Conservation (phyloP, 305 asterid species). For the Andrographis paniculata region DNA sequence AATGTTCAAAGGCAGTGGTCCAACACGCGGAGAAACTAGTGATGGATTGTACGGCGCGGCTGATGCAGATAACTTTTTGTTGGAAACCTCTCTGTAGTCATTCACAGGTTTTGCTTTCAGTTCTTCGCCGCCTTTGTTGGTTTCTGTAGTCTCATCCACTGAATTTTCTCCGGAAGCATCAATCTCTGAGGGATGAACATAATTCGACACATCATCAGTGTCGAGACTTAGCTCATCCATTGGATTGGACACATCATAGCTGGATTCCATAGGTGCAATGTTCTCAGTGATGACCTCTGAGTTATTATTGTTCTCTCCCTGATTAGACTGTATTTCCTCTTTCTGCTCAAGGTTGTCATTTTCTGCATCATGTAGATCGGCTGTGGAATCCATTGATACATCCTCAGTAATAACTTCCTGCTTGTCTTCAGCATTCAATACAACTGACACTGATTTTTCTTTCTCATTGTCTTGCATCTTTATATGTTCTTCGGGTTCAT, state of each 20-base stretch:
- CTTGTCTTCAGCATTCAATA: slow-evolving; percentile 30
- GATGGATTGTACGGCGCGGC: slow-evolving; percentile 98
- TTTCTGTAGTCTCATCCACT: slow-evolving; percentile 20
- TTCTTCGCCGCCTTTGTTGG: slow-evolving; percentile 40
- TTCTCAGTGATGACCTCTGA: slow-evolving; percentile 26
- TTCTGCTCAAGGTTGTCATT: slow-evolving; percentile 24
- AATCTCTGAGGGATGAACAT: slow-evolving; percentile 30
- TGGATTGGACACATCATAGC: slow-evolving; percentile 28
- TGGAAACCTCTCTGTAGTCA: slow-evolving; percentile 52
- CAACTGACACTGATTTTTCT: slow-evolving; percentile 23
- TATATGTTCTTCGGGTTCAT: slow-evolving; percentile 32
- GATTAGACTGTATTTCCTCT: slow-evolving; percentile 33
- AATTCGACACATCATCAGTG: slow-evolving; percentile 20
- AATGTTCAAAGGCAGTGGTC: slow-evolving; percentile 61
- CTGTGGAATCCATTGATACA: slow-evolving; percentile 24
- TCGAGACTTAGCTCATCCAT: slow-evolving; percentile 26
- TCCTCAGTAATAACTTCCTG: slow-evolving; percentile 31
- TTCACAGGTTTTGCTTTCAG: slow-evolving; percentile 30
- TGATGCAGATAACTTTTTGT: slow-evolving; percentile 84
- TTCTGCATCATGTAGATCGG: slow-evolving; percentile 39
- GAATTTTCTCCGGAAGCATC: slow-evolving; percentile 32
- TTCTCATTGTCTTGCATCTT: slow-evolving; percentile 30
- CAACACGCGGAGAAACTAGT: slow-evolving; percentile 41
- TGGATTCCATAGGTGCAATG: slow-evolving; percentile 24
- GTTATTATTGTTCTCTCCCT: slow-evolving; percentile 25